Evolutionary conservation across 208 protist genomes (phyloP), one percentile per base, ranked within the genome.

Genomic region (Acanthamoeba healyi): DNA sequence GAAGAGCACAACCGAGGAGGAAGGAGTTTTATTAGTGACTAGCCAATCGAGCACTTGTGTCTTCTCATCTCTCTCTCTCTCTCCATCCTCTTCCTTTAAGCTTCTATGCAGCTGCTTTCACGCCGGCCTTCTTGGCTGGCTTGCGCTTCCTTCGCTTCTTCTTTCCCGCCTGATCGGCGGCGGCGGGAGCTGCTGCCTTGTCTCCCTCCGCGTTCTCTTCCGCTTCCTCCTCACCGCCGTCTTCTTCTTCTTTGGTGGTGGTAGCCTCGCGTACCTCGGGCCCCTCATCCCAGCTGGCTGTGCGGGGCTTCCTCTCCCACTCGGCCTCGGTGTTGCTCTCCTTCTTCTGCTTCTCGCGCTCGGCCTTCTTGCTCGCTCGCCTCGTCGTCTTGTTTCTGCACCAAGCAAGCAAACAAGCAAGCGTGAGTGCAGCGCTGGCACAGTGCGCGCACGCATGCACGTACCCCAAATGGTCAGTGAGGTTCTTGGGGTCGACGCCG

Each of bases 321-420:
- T 77, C 67, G 36, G 67, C 67, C 67, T 77, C 67, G 5, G 36
- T 44, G 67, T 77, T 77, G 36, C n/a, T n/a, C n/a, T 77, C 67
- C 38, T 77, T 77, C 67, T 44, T 38, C 67, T 38, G 36, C 67
- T 36, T 38, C 67, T 77, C 67, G 38, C 67, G 67, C 38, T 77
- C 67, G 32, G 36, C 36, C 67, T 77, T 77, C 38, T 77, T 77
- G 17, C 22, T 44, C 38, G 67, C 67, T 19, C 67, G 67, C 67
- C 67, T 77, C 34, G 32, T 38, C 26, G 34, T 77, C 67, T 77
- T 77, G 67, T 77, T 77, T 5, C 67, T 77, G 36, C 17, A 46
- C 4, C 5, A 77, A 34, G 5, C 17, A 77, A 4, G 15, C 3
- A 77, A 63, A 15, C 1, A 29, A 54, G 49, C 10, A 38, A 36